Percentiles rank a stretch among this genome's conserved stretches.
phyloP scores from a whole-genome alignment of 139 green algal species.

The Chlorella sp. region DNA sequence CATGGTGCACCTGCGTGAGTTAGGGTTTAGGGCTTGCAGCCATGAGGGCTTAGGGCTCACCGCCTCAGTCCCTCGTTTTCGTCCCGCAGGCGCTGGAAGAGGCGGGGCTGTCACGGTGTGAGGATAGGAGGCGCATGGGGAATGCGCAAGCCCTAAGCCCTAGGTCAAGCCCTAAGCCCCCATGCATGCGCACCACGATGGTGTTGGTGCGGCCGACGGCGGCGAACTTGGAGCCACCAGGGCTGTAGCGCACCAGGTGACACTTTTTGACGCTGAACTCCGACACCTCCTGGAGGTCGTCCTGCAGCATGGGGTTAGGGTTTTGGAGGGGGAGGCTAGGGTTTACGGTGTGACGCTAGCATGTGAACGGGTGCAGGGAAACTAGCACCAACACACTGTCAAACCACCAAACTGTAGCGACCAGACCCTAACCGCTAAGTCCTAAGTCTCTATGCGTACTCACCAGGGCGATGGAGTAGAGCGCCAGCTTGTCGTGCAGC shows the following conservation, averaged over 20 bases:
- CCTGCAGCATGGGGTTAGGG: slow-evolving; percentile 4
- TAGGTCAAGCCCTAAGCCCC: too few relatives aligned
- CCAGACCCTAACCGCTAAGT: neutral
- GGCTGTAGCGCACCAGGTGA: slow-evolving; percentile 35
- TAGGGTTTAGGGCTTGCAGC: too few relatives aligned
- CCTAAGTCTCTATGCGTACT: too few relatives aligned
- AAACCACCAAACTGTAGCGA: neutral
- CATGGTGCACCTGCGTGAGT: slow-evolving; percentile 7
- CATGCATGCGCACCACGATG: slow-evolving; percentile 34
- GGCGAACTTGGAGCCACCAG: slow-evolving; percentile 41
- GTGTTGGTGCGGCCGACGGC: slow-evolving; percentile 39
- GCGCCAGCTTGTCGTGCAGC: slow-evolving; percentile 27
- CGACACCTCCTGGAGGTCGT: slow-evolving; percentile 22
- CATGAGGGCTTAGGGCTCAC: too few relatives aligned
- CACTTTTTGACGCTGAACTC: slow-evolving; percentile 41
- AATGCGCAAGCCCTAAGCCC: too few relatives aligned
- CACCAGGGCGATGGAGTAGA: slow-evolving; percentile 33
- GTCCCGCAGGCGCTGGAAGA: too few relatives aligned
- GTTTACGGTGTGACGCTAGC: neutral
- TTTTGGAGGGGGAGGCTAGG: neutral
- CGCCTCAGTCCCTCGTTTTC: too few relatives aligned
- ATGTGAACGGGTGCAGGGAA: neutral
- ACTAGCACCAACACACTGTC: neutral
- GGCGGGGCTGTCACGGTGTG: too few relatives aligned
- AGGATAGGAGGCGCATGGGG: too few relatives aligned